A percentile compares a stretch with the other conserved stretches of the same genome.
Evolutionary conservation across 129 eudicot species (phyloP).

Genomic region (Saposhnikovia divaricata): DNA sequence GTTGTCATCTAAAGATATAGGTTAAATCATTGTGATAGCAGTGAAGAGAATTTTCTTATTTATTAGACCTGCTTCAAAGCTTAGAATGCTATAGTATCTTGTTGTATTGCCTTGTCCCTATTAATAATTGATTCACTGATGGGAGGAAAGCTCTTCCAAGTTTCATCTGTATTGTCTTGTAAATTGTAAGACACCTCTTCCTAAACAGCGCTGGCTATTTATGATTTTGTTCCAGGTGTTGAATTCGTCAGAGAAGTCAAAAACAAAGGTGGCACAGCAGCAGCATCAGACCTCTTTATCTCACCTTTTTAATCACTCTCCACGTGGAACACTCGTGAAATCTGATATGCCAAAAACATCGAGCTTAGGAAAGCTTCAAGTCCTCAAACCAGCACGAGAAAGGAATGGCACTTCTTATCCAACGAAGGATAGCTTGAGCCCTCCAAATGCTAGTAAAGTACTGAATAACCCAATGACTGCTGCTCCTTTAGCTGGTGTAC

Average conservation of each 20-base stretch:
- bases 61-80: not conserved
- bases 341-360: constrained; percentile 42
- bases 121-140: not conserved
- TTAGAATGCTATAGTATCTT: not conserved
- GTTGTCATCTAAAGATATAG: not conserved
- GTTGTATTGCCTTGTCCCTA: not conserved
- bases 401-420: constrained; percentile 45
- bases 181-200: not conserved
- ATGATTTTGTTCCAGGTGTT: constrained; percentile 32
- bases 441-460: constrained; percentile 31
- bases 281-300: constrained; percentile 28
- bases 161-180: not conserved
- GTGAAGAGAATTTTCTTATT: not conserved
- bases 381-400: constrained; percentile 68
- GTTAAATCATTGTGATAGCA: not conserved
- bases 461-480: constrained; percentile 32
- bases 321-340: constrained; percentile 40
- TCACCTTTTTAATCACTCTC: constrained; percentile 41
- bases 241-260: constrained; percentile 60
- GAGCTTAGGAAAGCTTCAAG: constrained; percentile 53
- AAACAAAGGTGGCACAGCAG: constrained; percentile 44
- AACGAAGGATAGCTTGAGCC: constrained; percentile 52
- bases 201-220: not conserved
- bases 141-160: not conserved
- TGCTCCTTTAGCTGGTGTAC: constrained; percentile 31